phyloP scores from a whole-genome alignment of 2,329 filamentous ascomycete species.

The Ceratocystis papillata region DNA sequence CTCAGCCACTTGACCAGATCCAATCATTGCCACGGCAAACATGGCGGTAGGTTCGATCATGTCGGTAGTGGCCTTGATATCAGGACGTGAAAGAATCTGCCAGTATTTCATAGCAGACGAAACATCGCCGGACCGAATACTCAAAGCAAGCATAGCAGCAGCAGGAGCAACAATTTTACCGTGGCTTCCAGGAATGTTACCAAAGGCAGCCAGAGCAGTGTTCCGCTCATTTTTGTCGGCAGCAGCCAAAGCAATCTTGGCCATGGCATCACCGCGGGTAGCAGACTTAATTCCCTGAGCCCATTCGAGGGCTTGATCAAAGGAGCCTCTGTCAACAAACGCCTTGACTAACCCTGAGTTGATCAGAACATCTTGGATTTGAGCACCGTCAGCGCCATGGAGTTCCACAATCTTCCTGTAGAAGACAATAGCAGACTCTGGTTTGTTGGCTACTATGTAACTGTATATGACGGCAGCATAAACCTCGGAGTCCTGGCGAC shows the following conservation, averaged over 20 bases:
- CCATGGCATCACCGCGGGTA: conserved; percentile 52
- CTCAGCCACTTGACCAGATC: conserved; percentile 72
- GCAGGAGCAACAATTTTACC: conserved; percentile 48
- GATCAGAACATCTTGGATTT: conserved; percentile 62
- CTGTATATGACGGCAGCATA: conserved; percentile 88
- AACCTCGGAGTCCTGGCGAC: conserved; percentile 69
- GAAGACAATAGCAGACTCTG: conserved; percentile 74
- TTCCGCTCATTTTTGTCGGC: conserved; percentile 66
- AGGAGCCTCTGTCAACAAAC: conserved; percentile 58
- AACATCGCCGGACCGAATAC: conserved; percentile 72
- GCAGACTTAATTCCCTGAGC: conserved; percentile 50
- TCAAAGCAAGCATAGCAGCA: conserved; percentile 75
- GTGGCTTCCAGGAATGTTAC: conserved; percentile 44
- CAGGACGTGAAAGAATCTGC: conserved; percentile 56
- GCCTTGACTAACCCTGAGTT: conserved; percentile 68
- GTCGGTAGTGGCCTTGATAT: conserved; percentile 47
- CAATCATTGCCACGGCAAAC: conserved; percentile 80
- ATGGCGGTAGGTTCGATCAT: conserved; percentile 84
- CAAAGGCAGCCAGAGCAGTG: conserved; percentile 57
- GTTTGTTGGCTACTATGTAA: conserved; percentile 70
- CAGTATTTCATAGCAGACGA: conserved; percentile 69
- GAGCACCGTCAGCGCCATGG: conserved; percentile 46
- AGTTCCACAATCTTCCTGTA: conserved; percentile 63
- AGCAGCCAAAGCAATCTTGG: conserved; percentile 61
- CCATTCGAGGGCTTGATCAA: conserved; percentile 63